Evolutionary conservation across 371 early-diverging fungal species (phyloP), one percentile per base, ranked within the genome.

Genomic region (Apophysomyces trapeziformis): DNA sequence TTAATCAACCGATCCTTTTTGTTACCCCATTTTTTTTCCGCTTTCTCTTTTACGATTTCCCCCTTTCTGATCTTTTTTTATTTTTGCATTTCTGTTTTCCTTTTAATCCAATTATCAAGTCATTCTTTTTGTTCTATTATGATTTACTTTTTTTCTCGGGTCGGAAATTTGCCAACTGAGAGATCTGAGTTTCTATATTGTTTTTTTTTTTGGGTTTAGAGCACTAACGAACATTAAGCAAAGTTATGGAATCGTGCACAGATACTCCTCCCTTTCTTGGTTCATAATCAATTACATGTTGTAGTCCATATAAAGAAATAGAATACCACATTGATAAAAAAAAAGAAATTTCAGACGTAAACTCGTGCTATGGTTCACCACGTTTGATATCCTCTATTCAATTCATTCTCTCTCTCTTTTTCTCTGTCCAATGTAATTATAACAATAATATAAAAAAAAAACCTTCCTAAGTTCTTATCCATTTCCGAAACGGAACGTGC

Each of bases 201-300:
- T 41, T 13, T 41, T 8, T 7, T 41, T 41, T 41, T 41, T 13
- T 26, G 32, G 32, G 32, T 26, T 26, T 26, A 26, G 32, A 26
- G 32, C 32, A 26, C 32, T 26, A 2, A 26, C 32, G 32, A 26
- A 26, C 32, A 26, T 26, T 26, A 26, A 43, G 14, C 14, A 43
- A 43, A 43, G 14, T 12, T 26, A 3, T 41, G 8, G 41, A 1
- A 41, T 41, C 41, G 54, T 50, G 54, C 54, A 50, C 54, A 50
- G 54, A 50, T 50, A 26, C 21, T 50, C 21, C 54, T 50, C 16
- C 54, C 21, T 50, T 50, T 50, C 54, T 50, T 50, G 54, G 54
- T 18, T 50, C 11, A 50, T 50, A 18, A 21, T 50, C 54, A 50
- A 50, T 50, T 50, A 50, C 54, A 50, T 21, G 54, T 1, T 26